Conservation (phyloP, 495 filamentous ascomycete genomes). For the Trichoderma reesei region DNA sequence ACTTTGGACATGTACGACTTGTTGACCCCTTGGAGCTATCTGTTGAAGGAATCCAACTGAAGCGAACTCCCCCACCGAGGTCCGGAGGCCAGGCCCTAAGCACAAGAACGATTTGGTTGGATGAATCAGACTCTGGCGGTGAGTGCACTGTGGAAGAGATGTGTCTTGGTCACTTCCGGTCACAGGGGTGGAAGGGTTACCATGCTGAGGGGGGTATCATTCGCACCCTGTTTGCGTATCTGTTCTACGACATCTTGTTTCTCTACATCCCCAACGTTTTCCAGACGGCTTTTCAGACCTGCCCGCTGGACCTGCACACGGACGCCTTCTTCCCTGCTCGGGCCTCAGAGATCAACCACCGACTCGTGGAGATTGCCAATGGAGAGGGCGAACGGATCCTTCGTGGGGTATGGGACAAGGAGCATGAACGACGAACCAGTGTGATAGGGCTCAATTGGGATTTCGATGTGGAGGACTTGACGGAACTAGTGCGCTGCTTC, state of each 20-base stretch:
- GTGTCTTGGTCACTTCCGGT: conserved; percentile 79
- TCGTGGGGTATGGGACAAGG: conserved; percentile 50
- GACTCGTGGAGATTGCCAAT: conserved; percentile 74
- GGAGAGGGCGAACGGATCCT: conserved; percentile 62
- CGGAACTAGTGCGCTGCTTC: conserved; percentile 75
- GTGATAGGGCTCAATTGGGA: conserved; percentile 87
- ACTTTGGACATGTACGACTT: conserved; percentile 78
- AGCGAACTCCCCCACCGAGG: conserved; percentile 38
- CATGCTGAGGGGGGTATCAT: conserved; percentile 87
- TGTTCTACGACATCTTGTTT: conserved; percentile 92
- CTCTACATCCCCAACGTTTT: conserved; percentile 94
- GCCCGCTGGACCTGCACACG: conserved; percentile 84
- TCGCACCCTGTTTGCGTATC: conserved; percentile 79
- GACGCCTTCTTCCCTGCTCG: conserved; percentile 86
- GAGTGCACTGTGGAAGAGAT: conserved; percentile 82
- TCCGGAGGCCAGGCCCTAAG: conserved; percentile 36
- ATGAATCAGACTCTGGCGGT: conserved; percentile 53
- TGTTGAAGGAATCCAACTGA: conserved; percentile 67
- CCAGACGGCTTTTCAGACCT: conserved; percentile 88
- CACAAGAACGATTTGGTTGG: conserved; percentile 79
- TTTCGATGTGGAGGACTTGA: conserved; percentile 68
- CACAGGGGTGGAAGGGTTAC: conserved; percentile 85
- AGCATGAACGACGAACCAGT: conserved; percentile 63
- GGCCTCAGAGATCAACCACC: conserved; percentile 79
- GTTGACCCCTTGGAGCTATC: conserved; percentile 62